phyloP scores from a whole-genome alignment of 352 stramenopile species.

The Globisporangium uncinulatum region DNA sequence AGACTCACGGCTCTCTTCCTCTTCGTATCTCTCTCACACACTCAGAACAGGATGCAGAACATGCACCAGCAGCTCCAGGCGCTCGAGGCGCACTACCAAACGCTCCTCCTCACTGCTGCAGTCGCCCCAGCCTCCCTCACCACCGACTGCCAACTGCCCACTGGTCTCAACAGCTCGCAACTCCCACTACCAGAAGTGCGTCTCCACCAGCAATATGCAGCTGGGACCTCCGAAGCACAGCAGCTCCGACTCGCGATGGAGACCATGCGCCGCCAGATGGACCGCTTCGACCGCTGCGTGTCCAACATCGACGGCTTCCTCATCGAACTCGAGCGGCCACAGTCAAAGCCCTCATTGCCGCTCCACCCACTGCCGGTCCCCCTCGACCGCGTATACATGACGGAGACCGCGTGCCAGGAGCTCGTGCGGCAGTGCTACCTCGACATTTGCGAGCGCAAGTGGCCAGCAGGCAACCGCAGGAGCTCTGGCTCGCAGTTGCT shows the following conservation, averaged over 20 bases:
- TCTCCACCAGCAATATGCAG: constrained; percentile 5
- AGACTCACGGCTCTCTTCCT: not conserved
- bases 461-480: constrained; percentile 24
- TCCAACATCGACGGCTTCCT: constrained; percentile 12
- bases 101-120: constrained; percentile 3
- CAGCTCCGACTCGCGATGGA: constrained; percentile 1
- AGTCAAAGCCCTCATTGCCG: not conserved
- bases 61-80: constrained; percentile 6
- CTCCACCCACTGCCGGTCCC: not conserved
- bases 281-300: constrained; percentile 12
- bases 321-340: constrained; percentile 1
- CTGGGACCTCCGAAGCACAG: constrained; percentile 5
- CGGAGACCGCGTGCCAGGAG: constrained; percentile 23
- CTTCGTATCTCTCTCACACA: not conserved
- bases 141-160: not conserved
- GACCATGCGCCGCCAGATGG: constrained; percentile 6
- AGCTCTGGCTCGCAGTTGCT: constrained; percentile 36
- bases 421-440: constrained; percentile 47
- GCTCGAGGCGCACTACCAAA: constrained; percentile 5
- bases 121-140: no score
- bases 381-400: constrained; percentile 11
- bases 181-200: not conserved
- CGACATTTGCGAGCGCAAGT: constrained; percentile 35
- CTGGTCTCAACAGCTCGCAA: not conserved
- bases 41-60: constrained; percentile 3